Base-by-base conservation (phyloP, 148 eudicot species). In the Nepenthes mirabilis region DNA sequence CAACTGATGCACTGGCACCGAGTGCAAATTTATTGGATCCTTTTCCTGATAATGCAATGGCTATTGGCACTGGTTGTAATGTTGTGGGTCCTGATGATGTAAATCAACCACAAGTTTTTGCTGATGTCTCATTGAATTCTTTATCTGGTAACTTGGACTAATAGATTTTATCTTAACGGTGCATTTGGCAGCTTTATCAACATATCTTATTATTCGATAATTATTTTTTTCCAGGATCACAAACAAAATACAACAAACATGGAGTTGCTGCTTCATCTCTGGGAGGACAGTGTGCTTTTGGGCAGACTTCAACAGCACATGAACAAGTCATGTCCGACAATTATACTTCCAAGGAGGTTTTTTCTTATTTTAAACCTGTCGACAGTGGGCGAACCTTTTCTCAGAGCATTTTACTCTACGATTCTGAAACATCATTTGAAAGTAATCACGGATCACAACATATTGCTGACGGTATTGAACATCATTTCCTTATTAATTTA, bases 301-400 rank as follows among this genome's bases (percentile, higher is more conserved):
- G 57, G 14, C 58, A 66, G 33, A 66, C 65, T 51, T 45, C 49
- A 52, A 58, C 58, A 64, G 69, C 61, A 34, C 43, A 64, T 55
- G 78, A 74, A 36, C 77, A 55, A 57, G 59, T 75, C 68, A 72
- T 71, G 14, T 67, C 80, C 36, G 67, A 68, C 57, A 62, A 47
- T 40, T 37, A 55, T 68, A 68, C 70, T 62, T 69, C 68, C 34
- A 59, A 50, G 63, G 74, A 65, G 45, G 60, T 63, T 11, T 34
- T 52, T 69, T 60, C 65, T 57, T 59, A 70, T 65, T 60, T 57
- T 53, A 74, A 73, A 65, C 74, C 74, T 63, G 70, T 62, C 58
- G 83, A 81, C 52, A 74, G 68, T 71, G 81, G 68, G 47, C 60
- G 65, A 53, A 64, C 79, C 35, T 70, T 73, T 71, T 62, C 68